A percentile compares a stretch with the other conserved stretches of the same genome.
phyloP scores from a whole-genome alignment of 2,329 filamentous ascomycete species.

The Passalora sequoiae region DNA sequence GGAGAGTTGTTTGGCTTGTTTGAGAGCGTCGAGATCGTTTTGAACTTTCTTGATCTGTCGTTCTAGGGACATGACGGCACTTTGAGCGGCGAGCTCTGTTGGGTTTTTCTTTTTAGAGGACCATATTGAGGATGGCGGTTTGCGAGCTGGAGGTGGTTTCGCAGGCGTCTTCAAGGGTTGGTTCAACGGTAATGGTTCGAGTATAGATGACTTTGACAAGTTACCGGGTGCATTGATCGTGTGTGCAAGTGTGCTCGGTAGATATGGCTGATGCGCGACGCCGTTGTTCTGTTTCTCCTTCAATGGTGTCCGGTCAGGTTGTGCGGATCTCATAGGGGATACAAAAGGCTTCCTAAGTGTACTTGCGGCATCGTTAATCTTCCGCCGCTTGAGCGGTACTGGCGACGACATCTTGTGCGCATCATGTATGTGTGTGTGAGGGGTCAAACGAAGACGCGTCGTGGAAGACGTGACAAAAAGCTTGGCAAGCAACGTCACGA shows the following conservation, averaged over 20 bases:
- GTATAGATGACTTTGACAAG: background rate
- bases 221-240: constrained; percentile 17
- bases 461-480: background rate
- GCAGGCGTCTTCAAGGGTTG: constrained; percentile 1
- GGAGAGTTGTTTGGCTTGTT: constrained; percentile 52
- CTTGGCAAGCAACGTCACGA: too few species aligned
- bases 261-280: constrained; percentile 19
- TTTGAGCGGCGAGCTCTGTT: constrained; percentile 24
- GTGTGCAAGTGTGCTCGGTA: constrained; percentile 30
- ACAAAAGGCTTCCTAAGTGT: constrained; percentile 66
- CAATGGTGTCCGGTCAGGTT: constrained; percentile 16
- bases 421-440: background rate
- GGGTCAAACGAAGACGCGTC: background rate
- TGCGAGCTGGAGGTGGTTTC: constrained; percentile 32
- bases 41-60: constrained; percentile 37
- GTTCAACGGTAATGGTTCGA: background rate
- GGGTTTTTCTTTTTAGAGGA: constrained; percentile 21
- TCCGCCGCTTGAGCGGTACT: constrained; percentile 53
- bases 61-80: constrained; percentile 25
- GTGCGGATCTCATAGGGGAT: constrained; percentile 57
- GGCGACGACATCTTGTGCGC: constrained; percentile 17
- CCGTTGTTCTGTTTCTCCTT: constrained; percentile 14
- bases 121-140: constrained; percentile 32
- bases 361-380: constrained; percentile 53
- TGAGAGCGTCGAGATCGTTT: constrained; percentile 47